These are phyloP conservation scores for Rhizoclosmatium sp. DNA, from an alignment of 192 early-diverging fungal genomes.

Conservation along the genomic window DNA sequence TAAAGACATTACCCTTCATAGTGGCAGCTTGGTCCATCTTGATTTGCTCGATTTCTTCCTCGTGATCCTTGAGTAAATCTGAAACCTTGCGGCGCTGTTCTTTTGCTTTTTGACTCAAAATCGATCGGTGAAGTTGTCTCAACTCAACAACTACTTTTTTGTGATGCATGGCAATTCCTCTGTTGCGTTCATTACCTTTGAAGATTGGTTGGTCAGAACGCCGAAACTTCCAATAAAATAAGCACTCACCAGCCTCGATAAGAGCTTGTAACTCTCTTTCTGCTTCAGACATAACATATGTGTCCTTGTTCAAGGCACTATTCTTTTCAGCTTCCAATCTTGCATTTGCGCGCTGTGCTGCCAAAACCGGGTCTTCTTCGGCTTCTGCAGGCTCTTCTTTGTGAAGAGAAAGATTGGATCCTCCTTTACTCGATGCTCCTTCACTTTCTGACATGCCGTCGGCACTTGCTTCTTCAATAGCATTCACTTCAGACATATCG, in stretches of 20 bases:
- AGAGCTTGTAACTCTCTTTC: constrained; percentile 21
- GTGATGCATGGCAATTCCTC: constrained; percentile 25
- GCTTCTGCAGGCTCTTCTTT: neutral
- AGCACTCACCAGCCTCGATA: constrained; percentile 10
- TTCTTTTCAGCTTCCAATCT: constrained; percentile 28
- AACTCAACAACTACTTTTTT: constrained; percentile 33
- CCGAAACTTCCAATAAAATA: neutral
- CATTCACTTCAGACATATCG: neutral
- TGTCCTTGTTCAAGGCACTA: constrained; percentile 27
- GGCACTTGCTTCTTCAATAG: neutral
- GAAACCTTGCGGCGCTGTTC: constrained; percentile 35
- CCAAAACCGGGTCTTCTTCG: neutral
- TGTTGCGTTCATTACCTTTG: constrained; percentile 31
- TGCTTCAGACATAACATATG: constrained; percentile 22
- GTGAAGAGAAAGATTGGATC: constrained; percentile 5
- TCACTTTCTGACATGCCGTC: constrained; percentile 13
- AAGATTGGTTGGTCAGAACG: neutral
- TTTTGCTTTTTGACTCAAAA: constrained; percentile 14
- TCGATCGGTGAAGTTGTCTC: constrained; percentile 21
- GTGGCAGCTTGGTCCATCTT: constrained; percentile 28
- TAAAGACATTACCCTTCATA: constrained; percentile 25
- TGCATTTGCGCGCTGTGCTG: neutral
- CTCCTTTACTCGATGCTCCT: constrained; percentile 4
- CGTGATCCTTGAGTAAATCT: constrained; percentile 38
- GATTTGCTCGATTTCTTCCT: constrained; percentile 40